Evolutionary conservation across 2,329 filamentous ascomycete species (phyloP).

Genomic region (Dactylonectria estremocensis): DNA sequence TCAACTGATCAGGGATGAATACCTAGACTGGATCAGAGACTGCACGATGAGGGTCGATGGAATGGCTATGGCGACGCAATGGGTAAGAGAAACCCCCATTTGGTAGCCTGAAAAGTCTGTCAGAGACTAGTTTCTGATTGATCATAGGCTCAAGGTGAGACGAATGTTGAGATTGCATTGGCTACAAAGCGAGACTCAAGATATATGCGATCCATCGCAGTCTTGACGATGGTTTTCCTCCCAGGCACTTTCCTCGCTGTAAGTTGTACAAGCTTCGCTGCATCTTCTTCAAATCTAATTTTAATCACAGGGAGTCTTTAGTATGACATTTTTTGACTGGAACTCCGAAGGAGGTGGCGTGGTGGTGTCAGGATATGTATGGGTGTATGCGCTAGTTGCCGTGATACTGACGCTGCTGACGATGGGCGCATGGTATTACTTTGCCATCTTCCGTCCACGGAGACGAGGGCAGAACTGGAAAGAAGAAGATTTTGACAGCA

Average conservation of each 20-base stretch:
- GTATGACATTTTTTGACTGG: constrained; percentile 14
- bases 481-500: no score
- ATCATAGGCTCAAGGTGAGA: constrained; percentile 20
- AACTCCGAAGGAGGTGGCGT: background rate
- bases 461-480: background rate
- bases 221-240: constrained; percentile 28
- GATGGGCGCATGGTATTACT: background rate
- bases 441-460: background rate
- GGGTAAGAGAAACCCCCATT: constrained; percentile 4
- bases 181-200: constrained; percentile 8
- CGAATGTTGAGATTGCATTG: constrained; percentile 25
- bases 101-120: background rate
- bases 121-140: background rate
- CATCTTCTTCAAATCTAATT: background rate
- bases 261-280: background rate
- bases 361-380: constrained; percentile 2
- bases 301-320: constrained; percentile 6
- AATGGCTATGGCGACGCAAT: constrained; percentile 27
- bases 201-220: constrained; percentile 26
- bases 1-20: constrained; percentile 17
- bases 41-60: constrained; percentile 27
- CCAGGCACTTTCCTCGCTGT: constrained; percentile 26
- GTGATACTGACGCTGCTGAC: background rate
- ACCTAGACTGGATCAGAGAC: constrained; percentile 26
- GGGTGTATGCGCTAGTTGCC: constrained; percentile 12